Evolutionary conservation across 176 grass and related monocot genomes (phyloP).

Genomic region (Ananas comosus): DNA sequence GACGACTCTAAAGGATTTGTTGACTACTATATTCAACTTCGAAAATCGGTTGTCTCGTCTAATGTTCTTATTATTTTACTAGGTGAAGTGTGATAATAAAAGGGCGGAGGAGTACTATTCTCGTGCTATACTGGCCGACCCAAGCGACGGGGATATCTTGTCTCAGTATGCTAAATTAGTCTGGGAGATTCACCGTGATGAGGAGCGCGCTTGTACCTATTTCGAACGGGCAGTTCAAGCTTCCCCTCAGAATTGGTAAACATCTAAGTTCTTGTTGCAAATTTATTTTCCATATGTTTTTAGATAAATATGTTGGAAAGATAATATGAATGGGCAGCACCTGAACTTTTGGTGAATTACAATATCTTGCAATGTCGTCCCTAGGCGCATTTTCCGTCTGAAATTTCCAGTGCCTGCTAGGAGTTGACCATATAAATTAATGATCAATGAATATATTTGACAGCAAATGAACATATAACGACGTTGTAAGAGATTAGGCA

Average conservation of each 20-base stretch:
- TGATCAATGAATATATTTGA: no score
- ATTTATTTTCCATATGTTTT: no score
- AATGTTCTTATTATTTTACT: not conserved
- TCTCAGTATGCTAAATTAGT: slow-evolving; percentile 86
- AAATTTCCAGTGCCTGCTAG: no score
- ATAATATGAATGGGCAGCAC: not conserved
- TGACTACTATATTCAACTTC: not conserved
- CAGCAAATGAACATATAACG: no score
- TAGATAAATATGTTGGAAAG: not conserved
- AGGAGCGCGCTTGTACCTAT: slow-evolving; percentile 72
- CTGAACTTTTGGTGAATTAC: not conserved
- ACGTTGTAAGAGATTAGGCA: no score
- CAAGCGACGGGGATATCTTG: slow-evolving; percentile 69
- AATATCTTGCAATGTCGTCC: no score
- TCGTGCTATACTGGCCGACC: slow-evolving; percentile 65
- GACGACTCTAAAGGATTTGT: not conserved
- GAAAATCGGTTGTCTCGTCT: not conserved
- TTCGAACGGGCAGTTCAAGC: slow-evolving; percentile 64
- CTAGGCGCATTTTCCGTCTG: no score
- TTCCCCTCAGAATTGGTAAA: slow-evolving; percentile 43
- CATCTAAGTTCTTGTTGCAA: not conserved
- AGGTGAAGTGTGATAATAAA: slow-evolving; percentile 53
- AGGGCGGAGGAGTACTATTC: slow-evolving; percentile 93
- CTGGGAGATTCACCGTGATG: slow-evolving; percentile 71
- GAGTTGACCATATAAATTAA: no score